Conservation (phyloP, 208 protist genomes). For the Crithidia fasciculata region DNA sequence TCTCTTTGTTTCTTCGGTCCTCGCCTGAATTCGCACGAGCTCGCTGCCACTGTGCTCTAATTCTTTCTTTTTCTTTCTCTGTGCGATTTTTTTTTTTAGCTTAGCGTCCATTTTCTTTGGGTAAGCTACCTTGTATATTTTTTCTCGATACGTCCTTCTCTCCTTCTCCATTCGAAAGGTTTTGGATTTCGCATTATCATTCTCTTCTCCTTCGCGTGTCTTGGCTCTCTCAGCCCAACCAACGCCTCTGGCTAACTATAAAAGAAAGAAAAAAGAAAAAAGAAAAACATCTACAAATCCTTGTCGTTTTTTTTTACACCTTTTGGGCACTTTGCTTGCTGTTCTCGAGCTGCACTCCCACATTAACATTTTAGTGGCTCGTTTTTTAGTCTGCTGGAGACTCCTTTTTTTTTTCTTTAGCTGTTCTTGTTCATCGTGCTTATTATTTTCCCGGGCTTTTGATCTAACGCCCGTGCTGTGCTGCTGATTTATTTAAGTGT, state of each 20-base stretch:
- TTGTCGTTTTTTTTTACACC: neutral
- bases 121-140: neutral
- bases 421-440: no score
- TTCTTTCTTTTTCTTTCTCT: neutral
- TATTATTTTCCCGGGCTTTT: no score
- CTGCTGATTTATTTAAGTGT: no score
- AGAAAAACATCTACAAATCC: neutral
- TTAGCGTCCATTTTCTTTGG: neutral
- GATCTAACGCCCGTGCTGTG: no score
- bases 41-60: neutral
- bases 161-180: no score
- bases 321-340: neutral
- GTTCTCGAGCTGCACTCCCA: neutral
- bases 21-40: no score
- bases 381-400: neutral
- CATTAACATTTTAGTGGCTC: neutral
- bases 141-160: no score
- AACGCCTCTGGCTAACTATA: neutral
- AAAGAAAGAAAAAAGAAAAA: neutral
- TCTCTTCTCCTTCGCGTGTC: no score
- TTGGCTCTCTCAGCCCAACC: no score
- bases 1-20: neutral
- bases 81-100: neutral
- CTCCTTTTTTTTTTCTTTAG: neutral
- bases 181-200: no score